Evolutionary conservation across 2,329 filamentous ascomycete species (phyloP), one percentile per base, ranked within the genome.

Genomic region (Calonectria multiphialidica): DNA sequence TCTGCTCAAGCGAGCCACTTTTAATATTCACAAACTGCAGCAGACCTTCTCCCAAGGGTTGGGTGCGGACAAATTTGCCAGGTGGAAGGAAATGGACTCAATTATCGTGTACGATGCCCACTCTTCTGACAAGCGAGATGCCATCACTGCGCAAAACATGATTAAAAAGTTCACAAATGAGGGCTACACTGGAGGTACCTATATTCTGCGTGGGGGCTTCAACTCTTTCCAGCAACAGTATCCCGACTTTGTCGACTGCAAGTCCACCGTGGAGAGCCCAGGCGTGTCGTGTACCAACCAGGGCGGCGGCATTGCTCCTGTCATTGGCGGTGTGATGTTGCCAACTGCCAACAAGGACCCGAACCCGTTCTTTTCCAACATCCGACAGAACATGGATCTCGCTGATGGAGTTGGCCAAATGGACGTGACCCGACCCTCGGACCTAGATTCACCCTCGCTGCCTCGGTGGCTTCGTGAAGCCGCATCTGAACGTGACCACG

Each of bases 311-410:
- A 82, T 95, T 45, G 84, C 84, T 0, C 94, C 94, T 1, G 93
- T 98, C n/a, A 94, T 95, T 70, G 97, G 96, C 70, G 96, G 96
- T 8, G 98, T 98, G 74, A 90, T 91, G 71, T 91, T 98, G 82
- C 97, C 97, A 1, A 86, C 87, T 45, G 88, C 90, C 0, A 89
- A 91, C 75, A 92, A 91, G 72, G 90, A 91, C 1, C 89, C 92
- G 0, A 98, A 97, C 78, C 96, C 96, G 0, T 98, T 99, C 86
- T 98, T 98, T 82, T 92, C 92, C 73, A 98, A 98, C 75, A 98
- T 99, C 78, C 92, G 97, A 50, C 97, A 98, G 82, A 98, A 98
- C 75, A 96, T 97, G 91, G 97, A 98, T 80, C 87, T 99, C 21
- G 93, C 97, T 37, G 95, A 95, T 76, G 97, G 97, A 23, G 96